Evolutionary conservation across 257 asterid genomes (phyloP).

Genomic region (Ocimum tenuiflorum): DNA sequence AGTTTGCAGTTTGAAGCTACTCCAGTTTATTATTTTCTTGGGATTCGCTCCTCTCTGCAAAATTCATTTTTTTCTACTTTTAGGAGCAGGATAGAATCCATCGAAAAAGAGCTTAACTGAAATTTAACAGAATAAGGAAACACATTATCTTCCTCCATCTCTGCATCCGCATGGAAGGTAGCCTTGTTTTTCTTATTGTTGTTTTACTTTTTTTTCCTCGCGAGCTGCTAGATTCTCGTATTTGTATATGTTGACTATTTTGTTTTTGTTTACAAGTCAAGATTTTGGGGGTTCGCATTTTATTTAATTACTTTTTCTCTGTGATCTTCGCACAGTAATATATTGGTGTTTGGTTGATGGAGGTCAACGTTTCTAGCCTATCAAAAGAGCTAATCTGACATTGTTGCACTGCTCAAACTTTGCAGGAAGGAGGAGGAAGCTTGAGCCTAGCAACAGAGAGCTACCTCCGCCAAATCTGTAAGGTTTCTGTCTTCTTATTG

Average conservation of each 20-base stretch:
- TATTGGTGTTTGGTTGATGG: conserved; percentile 13
- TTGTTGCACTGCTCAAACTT: conserved; percentile 20
- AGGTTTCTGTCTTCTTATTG: not conserved
- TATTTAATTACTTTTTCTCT: not conserved
- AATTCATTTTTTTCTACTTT: conserved; percentile 17
- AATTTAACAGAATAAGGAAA: conserved; percentile 19
- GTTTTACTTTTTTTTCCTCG: not conserved
- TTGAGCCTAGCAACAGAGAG: not conserved
- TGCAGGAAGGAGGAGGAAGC: conserved; percentile 21
- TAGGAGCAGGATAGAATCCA: conserved; percentile 10
- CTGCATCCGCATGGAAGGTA: conserved; percentile 19
- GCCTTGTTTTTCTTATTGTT: not conserved
- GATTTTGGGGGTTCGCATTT: conserved; percentile 9
- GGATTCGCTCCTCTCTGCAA: conserved; percentile 17
- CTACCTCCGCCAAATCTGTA: conserved; percentile 7
- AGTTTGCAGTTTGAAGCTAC: conserved; percentile 18
- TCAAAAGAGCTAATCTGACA: conserved; percentile 19
- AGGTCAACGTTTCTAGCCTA: conserved; percentile 23
- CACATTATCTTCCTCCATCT: not conserved
- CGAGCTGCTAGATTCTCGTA: not conserved
- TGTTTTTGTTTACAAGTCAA: conserved; percentile 12
- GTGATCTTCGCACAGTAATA: not conserved
- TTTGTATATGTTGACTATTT: conserved; percentile 6
- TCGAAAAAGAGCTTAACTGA: conserved; percentile 19
- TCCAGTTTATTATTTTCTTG: conserved; percentile 10